Evolutionary conservation across 352 stramenopile species (phyloP).

Genomic region (Globisporangium perplexum): DNA sequence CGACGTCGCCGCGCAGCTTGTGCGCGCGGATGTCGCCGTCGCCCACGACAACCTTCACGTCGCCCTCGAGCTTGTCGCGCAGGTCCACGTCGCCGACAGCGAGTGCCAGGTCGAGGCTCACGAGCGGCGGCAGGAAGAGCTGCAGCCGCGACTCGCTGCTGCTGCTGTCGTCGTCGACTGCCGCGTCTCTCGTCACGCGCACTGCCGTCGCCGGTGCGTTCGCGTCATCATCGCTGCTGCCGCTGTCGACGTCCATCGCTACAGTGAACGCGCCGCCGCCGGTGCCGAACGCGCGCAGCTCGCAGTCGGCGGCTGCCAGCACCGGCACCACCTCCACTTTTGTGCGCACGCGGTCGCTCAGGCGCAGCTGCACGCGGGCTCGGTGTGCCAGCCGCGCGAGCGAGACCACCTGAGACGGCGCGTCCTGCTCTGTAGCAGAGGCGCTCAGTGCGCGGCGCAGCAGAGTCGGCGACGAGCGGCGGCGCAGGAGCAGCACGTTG

Average conservation of each 20-base stretch:
- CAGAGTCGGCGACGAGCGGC: conserved; percentile 1
- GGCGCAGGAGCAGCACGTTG: background rate
- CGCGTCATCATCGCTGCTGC: conserved; percentile 1
- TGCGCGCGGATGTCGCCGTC: conserved; percentile 49
- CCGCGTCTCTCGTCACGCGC: conserved; percentile 24
- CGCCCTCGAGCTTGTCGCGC: conserved; percentile 63
- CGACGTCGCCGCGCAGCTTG: conserved; percentile 54
- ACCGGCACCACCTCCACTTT: conserved; percentile 45
- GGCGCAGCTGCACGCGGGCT: conserved; percentile 34
- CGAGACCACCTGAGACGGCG: conserved; percentile 19
- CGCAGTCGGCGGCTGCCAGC: conserved; percentile 42
- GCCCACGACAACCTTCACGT: conserved; percentile 56
- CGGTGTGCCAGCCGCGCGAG: conserved; percentile 36
- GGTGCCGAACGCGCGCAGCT: conserved; percentile 19
- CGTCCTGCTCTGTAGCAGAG: background rate
- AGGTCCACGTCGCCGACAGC: conserved; percentile 39
- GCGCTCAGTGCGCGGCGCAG: background rate
- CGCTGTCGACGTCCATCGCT: conserved; percentile 19
- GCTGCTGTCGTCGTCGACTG: background rate
- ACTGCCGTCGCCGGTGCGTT: conserved; percentile 8
- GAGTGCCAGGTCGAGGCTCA: conserved; percentile 43
- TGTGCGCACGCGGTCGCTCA: conserved; percentile 24
- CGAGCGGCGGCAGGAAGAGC: conserved; percentile 31
- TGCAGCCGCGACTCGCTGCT: conserved; percentile 14
- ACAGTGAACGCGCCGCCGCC: conserved; percentile 2